These are phyloP conservation scores for Malassezia furfur DNA, from an alignment of 1,284 basidiomycete species.

Conservation along the genomic window DNA sequence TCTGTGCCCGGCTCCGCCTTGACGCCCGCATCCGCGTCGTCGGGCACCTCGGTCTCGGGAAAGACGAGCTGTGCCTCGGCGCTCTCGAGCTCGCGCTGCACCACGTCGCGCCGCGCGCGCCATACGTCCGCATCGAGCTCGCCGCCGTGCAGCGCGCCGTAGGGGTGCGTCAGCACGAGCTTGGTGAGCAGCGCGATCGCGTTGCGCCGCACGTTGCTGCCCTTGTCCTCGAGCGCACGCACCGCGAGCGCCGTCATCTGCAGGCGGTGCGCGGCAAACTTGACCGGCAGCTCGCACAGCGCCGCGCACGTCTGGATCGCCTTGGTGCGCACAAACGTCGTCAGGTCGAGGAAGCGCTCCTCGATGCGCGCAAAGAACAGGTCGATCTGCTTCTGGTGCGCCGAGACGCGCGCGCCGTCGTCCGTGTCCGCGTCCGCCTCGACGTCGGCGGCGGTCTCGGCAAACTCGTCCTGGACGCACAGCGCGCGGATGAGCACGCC, in stretches of 20 bases:
- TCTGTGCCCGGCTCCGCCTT: no score
- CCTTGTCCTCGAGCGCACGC: slow-evolving; percentile 79
- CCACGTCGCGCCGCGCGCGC: slow-evolving; percentile 57
- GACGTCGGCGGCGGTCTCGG: not conserved
- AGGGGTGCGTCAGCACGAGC: slow-evolving; percentile 81
- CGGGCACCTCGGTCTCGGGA: slow-evolving; percentile 42
- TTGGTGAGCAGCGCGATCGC: slow-evolving; percentile 69
- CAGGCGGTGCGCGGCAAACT: slow-evolving; percentile 78
- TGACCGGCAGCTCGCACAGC: slow-evolving; percentile 61
- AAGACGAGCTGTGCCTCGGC: slow-evolving; percentile 34
- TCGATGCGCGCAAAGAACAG: slow-evolving; percentile 73
- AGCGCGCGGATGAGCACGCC: slow-evolving; percentile 50
- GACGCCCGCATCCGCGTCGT: no score
- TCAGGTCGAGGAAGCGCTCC: slow-evolving; percentile 76
- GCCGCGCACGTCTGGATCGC: slow-evolving; percentile 68
- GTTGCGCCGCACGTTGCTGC: slow-evolving; percentile 72
- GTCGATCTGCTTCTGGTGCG: slow-evolving; percentile 71
- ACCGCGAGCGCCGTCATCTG: slow-evolving; percentile 67
- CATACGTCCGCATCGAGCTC: slow-evolving; percentile 66
- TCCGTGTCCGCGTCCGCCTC: slow-evolving; percentile 25
- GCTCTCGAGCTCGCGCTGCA: slow-evolving; percentile 55
- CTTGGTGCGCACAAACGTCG: slow-evolving; percentile 82
- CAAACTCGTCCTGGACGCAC: slow-evolving; percentile 25
- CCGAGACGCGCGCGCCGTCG: slow-evolving; percentile 47
- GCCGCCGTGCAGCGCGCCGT: slow-evolving; percentile 73